These are phyloP conservation scores for Pulicaria dysenterica DNA, from an alignment of 129 eudicot species.

Conservation along the genomic window DNA sequence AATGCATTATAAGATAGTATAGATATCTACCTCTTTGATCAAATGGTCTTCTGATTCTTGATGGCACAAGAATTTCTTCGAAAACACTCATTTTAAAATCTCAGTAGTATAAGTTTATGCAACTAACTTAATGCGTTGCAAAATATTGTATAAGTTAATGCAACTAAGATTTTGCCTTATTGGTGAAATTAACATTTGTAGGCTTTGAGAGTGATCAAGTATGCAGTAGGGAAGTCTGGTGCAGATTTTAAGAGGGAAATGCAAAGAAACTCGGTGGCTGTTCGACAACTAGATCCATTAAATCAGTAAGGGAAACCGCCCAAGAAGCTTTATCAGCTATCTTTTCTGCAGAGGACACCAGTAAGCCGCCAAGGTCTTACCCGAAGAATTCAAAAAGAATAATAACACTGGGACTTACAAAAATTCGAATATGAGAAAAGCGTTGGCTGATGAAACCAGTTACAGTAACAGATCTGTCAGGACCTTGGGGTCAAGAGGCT, in stretches of 20 bases:
- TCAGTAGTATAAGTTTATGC: too few relatives aligned
- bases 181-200: conserved; percentile 27
- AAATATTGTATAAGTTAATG: too few relatives aligned
- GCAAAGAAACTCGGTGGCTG: conserved; percentile 91
- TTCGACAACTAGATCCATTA: conserved; percentile 83
- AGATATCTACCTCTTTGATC: too few relatives aligned
- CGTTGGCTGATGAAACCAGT: conserved; percentile 70
- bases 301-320: conserved; percentile 87
- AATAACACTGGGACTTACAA: conserved; percentile 68
- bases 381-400: conserved; percentile 62
- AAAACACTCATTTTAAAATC: too few relatives aligned
- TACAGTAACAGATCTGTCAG: conserved; percentile 34
- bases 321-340: conserved; percentile 91
- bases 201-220: conserved; percentile 92
- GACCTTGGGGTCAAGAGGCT: conserved; percentile 69
- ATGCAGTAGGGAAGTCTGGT: conserved; percentile 91
- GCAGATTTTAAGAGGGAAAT: conserved; percentile 94
- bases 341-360: conserved; percentile 76
- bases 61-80: too few relatives aligned
- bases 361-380: conserved; percentile 67
- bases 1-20: too few relatives aligned
- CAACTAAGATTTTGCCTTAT: too few relatives aligned
- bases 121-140: too few relatives aligned
- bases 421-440: conserved; percentile 71
- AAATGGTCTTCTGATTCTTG: too few relatives aligned